Percentiles rank a stretch among this genome's conserved stretches.
Evolutionary conservation across 1,139 yeast genomes (phyloP).

Genomic region (Saccharomyces hybrid): DNA sequence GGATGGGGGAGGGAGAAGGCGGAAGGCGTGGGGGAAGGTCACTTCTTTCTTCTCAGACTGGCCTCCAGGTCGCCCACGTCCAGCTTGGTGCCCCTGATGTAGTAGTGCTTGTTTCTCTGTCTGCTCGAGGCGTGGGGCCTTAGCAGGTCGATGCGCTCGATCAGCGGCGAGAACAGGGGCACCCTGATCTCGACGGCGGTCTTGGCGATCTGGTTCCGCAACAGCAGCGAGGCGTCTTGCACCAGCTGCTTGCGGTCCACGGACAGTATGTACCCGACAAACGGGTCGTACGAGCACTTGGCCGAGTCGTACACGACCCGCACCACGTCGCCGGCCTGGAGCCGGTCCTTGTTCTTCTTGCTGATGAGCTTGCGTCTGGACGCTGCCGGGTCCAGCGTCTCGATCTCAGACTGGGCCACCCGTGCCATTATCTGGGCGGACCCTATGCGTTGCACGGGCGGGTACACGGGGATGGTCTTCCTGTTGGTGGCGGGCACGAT

Average conservation of each 20-base stretch:
- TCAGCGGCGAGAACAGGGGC: conserved; percentile 70
- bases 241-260: conserved; percentile 51
- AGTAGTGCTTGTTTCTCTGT: conserved; percentile 78
- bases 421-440: conserved; percentile 10
- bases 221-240: conserved; percentile 56
- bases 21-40: background rate
- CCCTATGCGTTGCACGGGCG: conserved; percentile 23
- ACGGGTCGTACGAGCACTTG: conserved; percentile 45
- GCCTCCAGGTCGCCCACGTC: conserved; percentile 76
- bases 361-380: conserved; percentile 57
- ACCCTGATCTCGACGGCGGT: conserved; percentile 76
- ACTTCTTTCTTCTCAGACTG: conserved; percentile 29
- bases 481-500: conserved; percentile 20
- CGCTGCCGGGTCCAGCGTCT: conserved; percentile 65
- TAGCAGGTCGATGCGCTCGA: conserved; percentile 65
- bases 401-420: conserved; percentile 17
- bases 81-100: conserved; percentile 72
- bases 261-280: conserved; percentile 70
- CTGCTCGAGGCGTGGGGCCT: conserved; percentile 60
- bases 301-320: conserved; percentile 66
- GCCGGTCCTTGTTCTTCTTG: conserved; percentile 40
- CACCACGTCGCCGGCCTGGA: conserved; percentile 76
- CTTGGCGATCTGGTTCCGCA: conserved; percentile 73
- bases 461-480: conserved; percentile 33
- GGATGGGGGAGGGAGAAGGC: too few relatives aligned